phyloP scores from a whole-genome alignment of 1,284 basidiomycete species.

The Leccinum griseonigrum region DNA sequence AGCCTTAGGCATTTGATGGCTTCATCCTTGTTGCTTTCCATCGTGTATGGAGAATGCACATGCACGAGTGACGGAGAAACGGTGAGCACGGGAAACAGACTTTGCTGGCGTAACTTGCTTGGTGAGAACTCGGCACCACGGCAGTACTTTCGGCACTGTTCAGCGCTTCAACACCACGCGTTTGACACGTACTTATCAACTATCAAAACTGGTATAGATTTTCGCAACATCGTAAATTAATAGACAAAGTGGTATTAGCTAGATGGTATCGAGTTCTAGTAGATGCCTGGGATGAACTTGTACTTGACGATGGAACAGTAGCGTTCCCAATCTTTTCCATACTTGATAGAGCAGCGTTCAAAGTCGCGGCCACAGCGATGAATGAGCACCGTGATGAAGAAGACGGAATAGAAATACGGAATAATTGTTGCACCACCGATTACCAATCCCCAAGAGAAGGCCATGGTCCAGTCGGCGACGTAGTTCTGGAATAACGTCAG shows the following conservation, averaged over 20 bases:
- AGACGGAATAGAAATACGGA: slow-evolving; percentile 93
- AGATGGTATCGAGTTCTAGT: slow-evolving; percentile 35
- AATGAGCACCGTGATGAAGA: slow-evolving; percentile 87
- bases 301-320: slow-evolving; percentile 86
- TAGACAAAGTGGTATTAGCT: slow-evolving; percentile 3
- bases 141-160: slow-evolving; percentile 11
- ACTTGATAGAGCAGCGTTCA: slow-evolving; percentile 90
- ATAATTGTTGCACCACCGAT: slow-evolving; percentile 84
- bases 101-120: slow-evolving; percentile 2
- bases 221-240: slow-evolving; percentile 3
- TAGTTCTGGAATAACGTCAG: slow-evolving; percentile 57
- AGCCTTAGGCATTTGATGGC: slow-evolving; percentile 78
- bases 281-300: slow-evolving; percentile 83
- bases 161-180: background rate
- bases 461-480: slow-evolving; percentile 86
- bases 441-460: slow-evolving; percentile 87
- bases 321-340: slow-evolving; percentile 92
- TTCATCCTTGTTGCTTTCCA: slow-evolving; percentile 92
- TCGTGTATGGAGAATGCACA: slow-evolving; percentile 30
- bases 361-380: slow-evolving; percentile 91
- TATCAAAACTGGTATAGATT: background rate
- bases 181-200: slow-evolving; percentile 12
- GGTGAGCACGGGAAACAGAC: slow-evolving; percentile 3
- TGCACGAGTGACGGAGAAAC: slow-evolving; percentile 8
- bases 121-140: slow-evolving; percentile 28